Evolutionary conservation across 768 basidiomycete species (phyloP).

Genomic region (Tylopilus felleus): DNA sequence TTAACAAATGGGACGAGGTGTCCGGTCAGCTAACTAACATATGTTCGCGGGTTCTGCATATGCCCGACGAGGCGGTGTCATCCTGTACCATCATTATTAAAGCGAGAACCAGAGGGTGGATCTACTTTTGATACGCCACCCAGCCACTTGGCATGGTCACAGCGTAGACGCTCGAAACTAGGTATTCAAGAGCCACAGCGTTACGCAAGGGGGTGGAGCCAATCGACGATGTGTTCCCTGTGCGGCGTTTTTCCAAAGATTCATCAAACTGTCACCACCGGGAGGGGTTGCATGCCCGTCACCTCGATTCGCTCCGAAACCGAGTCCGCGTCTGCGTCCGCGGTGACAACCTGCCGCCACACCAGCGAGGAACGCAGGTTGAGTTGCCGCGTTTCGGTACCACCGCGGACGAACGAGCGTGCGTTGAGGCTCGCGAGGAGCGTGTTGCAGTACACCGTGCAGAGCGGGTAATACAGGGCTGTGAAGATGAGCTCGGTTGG

Average conservation of each 20-base stretch:
- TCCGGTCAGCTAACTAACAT: background rate
- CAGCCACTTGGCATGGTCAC: background rate
- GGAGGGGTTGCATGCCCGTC: background rate
- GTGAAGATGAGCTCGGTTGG: constrained; percentile 22
- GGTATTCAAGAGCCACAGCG: no score
- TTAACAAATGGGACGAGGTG: background rate
- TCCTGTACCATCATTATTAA: background rate
- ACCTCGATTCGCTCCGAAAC: background rate
- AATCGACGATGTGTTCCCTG: background rate
- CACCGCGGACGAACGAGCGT: constrained; percentile 15
- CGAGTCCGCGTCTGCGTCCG: background rate
- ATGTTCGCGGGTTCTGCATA: background rate
- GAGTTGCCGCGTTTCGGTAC: background rate
- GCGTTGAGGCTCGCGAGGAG: constrained; percentile 33
- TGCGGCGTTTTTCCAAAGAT: background rate
- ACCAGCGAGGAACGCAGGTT: constrained; percentile 1
- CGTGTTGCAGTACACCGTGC: constrained; percentile 34
- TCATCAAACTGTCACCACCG: background rate
- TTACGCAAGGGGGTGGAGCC: background rate
- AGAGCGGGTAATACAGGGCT: constrained; percentile 30
- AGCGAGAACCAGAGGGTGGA: background rate
- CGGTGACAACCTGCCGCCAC: background rate
- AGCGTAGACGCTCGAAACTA: background rate
- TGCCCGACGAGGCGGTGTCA: background rate
- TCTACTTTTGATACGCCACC: background rate